A percentile compares a stretch with the other conserved stretches of the same genome.
These are phyloP conservation scores for Wakefieldia striispora DNA, from an alignment of 768 basidiomycete species.

Conservation along the genomic window DNA sequence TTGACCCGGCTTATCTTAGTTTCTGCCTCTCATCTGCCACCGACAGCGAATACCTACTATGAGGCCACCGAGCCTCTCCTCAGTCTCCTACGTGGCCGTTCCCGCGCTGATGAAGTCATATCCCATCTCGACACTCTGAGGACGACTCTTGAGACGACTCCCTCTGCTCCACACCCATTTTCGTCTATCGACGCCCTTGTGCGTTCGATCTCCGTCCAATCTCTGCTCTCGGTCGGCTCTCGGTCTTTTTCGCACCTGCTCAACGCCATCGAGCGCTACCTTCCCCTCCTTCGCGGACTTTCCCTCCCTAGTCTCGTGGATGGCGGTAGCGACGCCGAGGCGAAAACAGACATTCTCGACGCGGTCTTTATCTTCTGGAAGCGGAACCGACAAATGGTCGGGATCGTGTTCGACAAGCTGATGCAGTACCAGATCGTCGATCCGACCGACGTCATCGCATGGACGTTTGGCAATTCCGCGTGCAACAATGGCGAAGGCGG, in stretches of 20 bases:
- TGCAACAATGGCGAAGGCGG: conserved; percentile 33
- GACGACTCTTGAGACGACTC: conserved; percentile 53
- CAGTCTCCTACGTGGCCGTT: conserved; percentile 75
- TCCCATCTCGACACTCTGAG: conserved; percentile 69
- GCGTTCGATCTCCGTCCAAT: conserved; percentile 82
- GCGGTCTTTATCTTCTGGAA: conserved; percentile 81
- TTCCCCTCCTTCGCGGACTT: conserved; percentile 68
- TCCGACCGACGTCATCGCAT: conserved; percentile 84
- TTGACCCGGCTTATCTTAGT: background rate
- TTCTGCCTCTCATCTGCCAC: background rate
- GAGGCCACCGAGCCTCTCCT: conserved; percentile 79
- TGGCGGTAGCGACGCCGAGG: conserved; percentile 42
- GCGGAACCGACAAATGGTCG: conserved; percentile 79
- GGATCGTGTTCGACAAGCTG: conserved; percentile 94
- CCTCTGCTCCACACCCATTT: conserved; percentile 49
- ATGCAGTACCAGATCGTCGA: conserved; percentile 99
- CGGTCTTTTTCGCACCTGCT: conserved; percentile 97
- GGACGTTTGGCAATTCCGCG: conserved; percentile 69
- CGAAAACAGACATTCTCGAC: conserved; percentile 68
- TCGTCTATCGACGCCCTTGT: conserved; percentile 64
- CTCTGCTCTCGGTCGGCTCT: conserved; percentile 86
- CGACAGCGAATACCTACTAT: conserved; percentile 69
- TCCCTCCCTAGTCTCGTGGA: conserved; percentile 29
- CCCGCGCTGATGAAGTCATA: conserved; percentile 79
- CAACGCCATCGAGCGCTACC: conserved; percentile 95